Conservation (phyloP, 306 rosid species). For the Arachis stenosperma region DNA sequence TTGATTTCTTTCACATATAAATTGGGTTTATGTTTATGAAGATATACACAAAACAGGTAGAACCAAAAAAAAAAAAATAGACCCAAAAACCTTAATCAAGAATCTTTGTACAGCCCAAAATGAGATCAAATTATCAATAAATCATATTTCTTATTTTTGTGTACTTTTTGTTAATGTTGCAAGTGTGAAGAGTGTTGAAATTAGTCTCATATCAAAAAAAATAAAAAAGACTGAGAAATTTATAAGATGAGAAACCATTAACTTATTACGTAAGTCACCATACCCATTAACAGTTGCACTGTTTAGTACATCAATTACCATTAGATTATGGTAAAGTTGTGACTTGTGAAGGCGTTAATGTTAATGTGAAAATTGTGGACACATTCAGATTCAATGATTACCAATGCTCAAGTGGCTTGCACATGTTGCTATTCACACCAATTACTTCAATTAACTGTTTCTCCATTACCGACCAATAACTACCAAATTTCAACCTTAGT, state of each 20-base stretch:
- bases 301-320: background rate
- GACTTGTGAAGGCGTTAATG: background rate
- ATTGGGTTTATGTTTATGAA: background rate
- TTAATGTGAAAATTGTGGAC: background rate
- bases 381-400: conserved; percentile 4
- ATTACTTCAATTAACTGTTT: conserved; percentile 19
- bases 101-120: background rate
- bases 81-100: background rate
- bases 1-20: background rate
- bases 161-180: too few relatives aligned
- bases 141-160: too few relatives aligned
- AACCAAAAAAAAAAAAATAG: too few relatives aligned
- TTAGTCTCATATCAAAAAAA: too few relatives aligned
- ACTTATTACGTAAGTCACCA: too few relatives aligned
- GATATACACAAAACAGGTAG: too few relatives aligned
- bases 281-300: background rate
- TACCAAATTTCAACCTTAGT: background rate
- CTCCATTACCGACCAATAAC: background rate
- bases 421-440: background rate
- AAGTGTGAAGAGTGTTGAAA: too few relatives aligned
- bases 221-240: too few relatives aligned
- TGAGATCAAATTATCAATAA: too few relatives aligned
- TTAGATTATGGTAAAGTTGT: background rate
- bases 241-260: too few relatives aligned
- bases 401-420: background rate